Conservation (phyloP, 305 asterid species). For the Fraxinus angustifolia region DNA sequence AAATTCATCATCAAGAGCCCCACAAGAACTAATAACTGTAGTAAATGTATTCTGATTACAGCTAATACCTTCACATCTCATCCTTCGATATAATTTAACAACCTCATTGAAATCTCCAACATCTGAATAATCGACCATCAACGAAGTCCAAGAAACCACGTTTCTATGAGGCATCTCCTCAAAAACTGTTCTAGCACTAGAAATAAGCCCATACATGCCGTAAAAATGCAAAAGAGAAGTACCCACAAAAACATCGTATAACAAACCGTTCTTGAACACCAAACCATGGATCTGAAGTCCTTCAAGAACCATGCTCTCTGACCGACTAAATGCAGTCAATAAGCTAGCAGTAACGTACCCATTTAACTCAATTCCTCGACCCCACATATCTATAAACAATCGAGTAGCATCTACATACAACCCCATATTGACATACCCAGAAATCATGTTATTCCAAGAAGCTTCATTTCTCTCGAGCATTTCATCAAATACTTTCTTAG, state of each 20-base stretch:
- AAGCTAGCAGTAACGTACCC: conserved; percentile 64
- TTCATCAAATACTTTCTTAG: conserved; percentile 62
- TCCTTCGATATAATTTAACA: conserved; percentile 44
- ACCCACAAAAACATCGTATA: conserved; percentile 55
- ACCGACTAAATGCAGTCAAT: conserved; percentile 58
- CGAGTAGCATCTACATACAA: conserved; percentile 38
- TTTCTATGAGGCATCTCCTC: conserved; percentile 70
- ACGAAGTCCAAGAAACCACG: conserved; percentile 89
- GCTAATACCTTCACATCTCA: conserved; percentile 50
- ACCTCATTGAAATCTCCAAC: conserved; percentile 45
- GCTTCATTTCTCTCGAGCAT: conserved; percentile 62
- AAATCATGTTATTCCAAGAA: conserved; percentile 76
- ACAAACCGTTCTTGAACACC: conserved; percentile 60
- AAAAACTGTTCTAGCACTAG: conserved; percentile 47
- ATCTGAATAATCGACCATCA: conserved; percentile 65
- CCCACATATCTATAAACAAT: conserved; percentile 57
- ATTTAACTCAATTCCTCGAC: conserved; percentile 41
- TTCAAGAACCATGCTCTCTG: conserved; percentile 52
- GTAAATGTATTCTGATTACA: conserved; percentile 70
- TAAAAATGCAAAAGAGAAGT: conserved; percentile 81
- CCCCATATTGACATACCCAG: conserved; percentile 60
- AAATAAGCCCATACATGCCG: conserved; percentile 55
- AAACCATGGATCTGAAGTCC: conserved; percentile 71
- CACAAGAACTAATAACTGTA: conserved; percentile 64
- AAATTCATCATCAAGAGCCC: conserved; percentile 63